Evolutionary conservation across 176 grass and related monocot genomes (phyloP).

Genomic region (Saccharum spontaneum): DNA sequence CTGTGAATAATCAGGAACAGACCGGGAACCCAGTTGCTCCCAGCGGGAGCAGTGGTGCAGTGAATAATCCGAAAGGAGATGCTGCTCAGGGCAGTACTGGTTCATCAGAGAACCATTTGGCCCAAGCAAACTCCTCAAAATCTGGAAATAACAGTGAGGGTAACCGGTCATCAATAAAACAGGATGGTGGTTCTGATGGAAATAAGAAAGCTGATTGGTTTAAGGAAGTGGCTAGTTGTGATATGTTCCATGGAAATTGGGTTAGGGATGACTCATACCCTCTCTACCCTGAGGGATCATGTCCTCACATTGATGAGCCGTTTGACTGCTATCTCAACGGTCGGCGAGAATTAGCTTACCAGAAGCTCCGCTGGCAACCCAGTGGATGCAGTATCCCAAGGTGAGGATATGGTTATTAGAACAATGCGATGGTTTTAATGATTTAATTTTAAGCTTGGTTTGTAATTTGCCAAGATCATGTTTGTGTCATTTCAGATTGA

Average conservation of each 20-base stretch:
- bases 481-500: slow-evolving; percentile 54
- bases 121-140: slow-evolving; percentile 21
- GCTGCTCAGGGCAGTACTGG: slow-evolving; percentile 5
- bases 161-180: not conserved
- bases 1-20: slow-evolving; percentile 41
- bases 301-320: slow-evolving; percentile 83
- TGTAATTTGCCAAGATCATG: slow-evolving; percentile 10
- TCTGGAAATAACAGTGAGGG: slow-evolving; percentile 22
- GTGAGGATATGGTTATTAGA: slow-evolving; percentile 41
- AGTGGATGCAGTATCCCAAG: slow-evolving; percentile 72
- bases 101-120: slow-evolving; percentile 25
- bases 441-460: slow-evolving; percentile 16
- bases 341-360: slow-evolving; percentile 62
- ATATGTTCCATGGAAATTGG: slow-evolving; percentile 83
- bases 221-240: slow-evolving; percentile 65
- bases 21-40: slow-evolving; percentile 29
- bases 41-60: not conserved
- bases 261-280: slow-evolving; percentile 70
- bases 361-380: slow-evolving; percentile 89
- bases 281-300: slow-evolving; percentile 73
- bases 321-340: slow-evolving; percentile 89
- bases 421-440: not conserved
- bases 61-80: slow-evolving; percentile 32
- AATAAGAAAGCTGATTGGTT: slow-evolving; percentile 66
- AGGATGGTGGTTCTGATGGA: slow-evolving; percentile 2